Evolutionary conservation across 2,329 filamentous ascomycete species (phyloP), one percentile per base, ranked within the genome.

Genomic region (Aureobasidium leucospermi): DNA sequence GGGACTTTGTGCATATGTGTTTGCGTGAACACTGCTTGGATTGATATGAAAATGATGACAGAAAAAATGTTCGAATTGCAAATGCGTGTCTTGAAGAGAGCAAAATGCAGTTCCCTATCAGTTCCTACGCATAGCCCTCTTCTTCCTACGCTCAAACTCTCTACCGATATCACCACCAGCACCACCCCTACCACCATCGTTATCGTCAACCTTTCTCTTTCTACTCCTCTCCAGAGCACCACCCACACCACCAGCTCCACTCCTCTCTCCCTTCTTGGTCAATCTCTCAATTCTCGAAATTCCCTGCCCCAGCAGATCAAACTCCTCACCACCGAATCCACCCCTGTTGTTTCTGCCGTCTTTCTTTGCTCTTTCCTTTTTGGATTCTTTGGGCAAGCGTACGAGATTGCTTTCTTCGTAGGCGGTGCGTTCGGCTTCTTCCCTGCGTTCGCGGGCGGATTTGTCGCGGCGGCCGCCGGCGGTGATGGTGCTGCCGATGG

Each of bases 351-450:
- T 51, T 2, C 43, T 23, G 23, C 23, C 57, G 70, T 78, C 74
- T 70, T 82, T 85, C 77, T 88, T 87, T 49, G 84, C 81, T 29
- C 55, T 59, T 5, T 96, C 91, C 76, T 96, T 96, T 81, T 96
- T 97, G 75, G 85, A 89, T 73, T 89, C 84, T 67, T 85, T 87
- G 11, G 93, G 91, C 67, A 99, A 78, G 66, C 94, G 89, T 15
- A 90, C 85, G 69, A 96, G 93, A 76, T 99, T 96, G 66, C 80
- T 82, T 76, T 99, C 94, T 78, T 99, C 94, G 75, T 96, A 99
- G 49, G 88, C 84, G 61, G 82, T 82, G 59, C 89, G 81, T 75
- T 96, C 92, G 1, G 82, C 82, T 72, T 97, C 92, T 42, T 85
- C 84, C 63, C 85, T 85, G 59, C 89, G 83, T 70, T 96, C 88